Conservation (phyloP, 2,329 filamentous ascomycete species). For the Neofusicoccum umdonicola region DNA sequence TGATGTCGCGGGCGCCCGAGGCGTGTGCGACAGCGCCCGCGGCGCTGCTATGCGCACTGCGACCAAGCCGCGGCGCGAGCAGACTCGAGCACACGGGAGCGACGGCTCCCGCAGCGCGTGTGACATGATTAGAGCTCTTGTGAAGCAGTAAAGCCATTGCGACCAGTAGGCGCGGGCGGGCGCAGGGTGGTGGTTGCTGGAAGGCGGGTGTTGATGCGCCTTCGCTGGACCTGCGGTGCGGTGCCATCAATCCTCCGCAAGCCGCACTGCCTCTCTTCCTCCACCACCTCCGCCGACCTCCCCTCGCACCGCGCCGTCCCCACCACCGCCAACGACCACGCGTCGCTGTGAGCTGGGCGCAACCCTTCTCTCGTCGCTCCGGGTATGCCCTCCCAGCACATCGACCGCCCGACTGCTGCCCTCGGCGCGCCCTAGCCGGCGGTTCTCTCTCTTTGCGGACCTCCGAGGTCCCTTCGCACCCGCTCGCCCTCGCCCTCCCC, state of each 20-base stretch:
- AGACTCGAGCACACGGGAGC: not conserved
- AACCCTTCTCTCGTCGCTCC: not conserved
- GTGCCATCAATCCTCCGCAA: constrained; percentile 15
- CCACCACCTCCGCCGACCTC: constrained; percentile 17
- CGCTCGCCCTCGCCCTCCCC: not conserved
- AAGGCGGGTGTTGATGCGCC: constrained; percentile 11
- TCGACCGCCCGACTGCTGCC: constrained; percentile 8
- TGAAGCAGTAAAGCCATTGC: not conserved
- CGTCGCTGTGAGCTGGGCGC: constrained; percentile 5
- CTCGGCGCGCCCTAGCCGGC: constrained; percentile 18
- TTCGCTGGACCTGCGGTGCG: constrained; percentile 15
- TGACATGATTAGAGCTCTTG: not conserved
- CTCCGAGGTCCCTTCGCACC: constrained; percentile 16
- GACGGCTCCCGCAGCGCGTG: not conserved
- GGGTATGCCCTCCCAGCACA: constrained; percentile 9
- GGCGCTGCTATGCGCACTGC: not conserved
- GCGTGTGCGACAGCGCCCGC: constrained; percentile 1
- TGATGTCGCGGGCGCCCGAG: not conserved
- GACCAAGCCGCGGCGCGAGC: not conserved
- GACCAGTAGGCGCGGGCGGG: not conserved
- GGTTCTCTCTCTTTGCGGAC: constrained; percentile 14
- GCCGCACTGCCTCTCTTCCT: constrained; percentile 13
- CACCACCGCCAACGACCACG: constrained; percentile 5
- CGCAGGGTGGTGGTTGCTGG: not conserved
- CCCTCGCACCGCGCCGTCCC: constrained; percentile 6